Conservation (phyloP, 2,329 filamentous ascomycete species). For the Fonsecaea monophora region DNA sequence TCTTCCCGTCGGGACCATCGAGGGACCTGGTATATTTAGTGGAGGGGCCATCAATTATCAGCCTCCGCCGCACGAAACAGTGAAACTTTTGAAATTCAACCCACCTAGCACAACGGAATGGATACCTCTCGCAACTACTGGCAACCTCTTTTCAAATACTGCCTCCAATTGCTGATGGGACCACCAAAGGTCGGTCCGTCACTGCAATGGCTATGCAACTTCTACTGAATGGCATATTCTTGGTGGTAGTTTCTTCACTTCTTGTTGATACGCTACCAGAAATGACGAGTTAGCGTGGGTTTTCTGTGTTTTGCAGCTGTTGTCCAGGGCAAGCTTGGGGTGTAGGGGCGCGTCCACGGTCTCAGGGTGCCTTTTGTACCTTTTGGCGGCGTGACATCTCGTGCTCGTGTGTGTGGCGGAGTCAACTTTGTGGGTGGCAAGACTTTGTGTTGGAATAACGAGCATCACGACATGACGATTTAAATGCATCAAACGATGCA, state of each 20-base stretch:
- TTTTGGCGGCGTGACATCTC: neutral
- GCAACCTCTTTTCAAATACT: neutral
- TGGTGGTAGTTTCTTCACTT: neutral
- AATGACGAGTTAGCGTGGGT: neutral
- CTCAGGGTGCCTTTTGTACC: neutral
- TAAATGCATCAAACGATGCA: conserved; percentile 1
- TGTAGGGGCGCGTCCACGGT: neutral
- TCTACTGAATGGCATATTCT: neutral
- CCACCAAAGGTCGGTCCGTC: neutral
- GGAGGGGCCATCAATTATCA: neutral
- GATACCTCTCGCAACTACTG: neutral
- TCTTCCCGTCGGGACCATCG: neutral
- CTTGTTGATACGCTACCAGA: neutral
- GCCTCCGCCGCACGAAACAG: neutral
- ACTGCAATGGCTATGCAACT: neutral
- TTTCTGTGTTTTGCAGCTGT: neutral
- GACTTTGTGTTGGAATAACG: conserved; percentile 1
- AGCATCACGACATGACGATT: neutral
- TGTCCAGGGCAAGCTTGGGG: neutral
- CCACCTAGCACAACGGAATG: neutral
- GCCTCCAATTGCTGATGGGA: neutral
- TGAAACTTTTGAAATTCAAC: neutral
- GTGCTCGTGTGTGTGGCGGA: neutral
- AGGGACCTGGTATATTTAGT: neutral
- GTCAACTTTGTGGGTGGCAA: neutral